Base-by-base conservation (phyloP, 768 basidiomycete species). In the Suillus tomentosus region DNA sequence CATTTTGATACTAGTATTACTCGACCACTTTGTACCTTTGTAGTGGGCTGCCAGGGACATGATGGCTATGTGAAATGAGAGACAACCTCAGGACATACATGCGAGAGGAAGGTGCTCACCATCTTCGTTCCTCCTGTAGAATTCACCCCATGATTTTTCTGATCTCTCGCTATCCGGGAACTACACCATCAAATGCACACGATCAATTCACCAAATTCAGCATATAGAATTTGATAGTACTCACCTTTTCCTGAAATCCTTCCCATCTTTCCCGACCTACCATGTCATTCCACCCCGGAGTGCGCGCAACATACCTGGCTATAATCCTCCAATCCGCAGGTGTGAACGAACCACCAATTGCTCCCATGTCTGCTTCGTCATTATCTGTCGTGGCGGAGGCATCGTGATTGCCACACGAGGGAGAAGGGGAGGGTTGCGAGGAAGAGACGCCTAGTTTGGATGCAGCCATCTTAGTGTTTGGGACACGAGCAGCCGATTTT, bases 291-390 rank as follows among this genome's bases (percentile, higher is more conserved):
- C 86, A 90, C 58, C 83, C 70, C 3, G 78, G 74, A 60, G 77
- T 78, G 7, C 77, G 79, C 31, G 84, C 83, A 42, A 89, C 82
- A 73, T 88, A 83, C 66, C 81, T 84, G 15, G 88, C 87, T 58
- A 86, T 78, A 55, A 83, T 78, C 65, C 86, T 83, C 62, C 84
- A 74, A 70, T 91, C 90, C n/a, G 86, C 86, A n/a, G 81, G 79
- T 31, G 81, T 85, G 66, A 86, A 87, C 5, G 81, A 66, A 45
- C 72, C 74, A 17, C 87, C 84, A 58, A 70, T 77, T 60, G 69
- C 71, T 13, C 88, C 87, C 87, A 90, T 88, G 24, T 82, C 65
- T 64, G 65, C 66, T 57, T 70, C 73, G 53, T 73, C 74, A 42
- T 68, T 73, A 50, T 75, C 73, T 43, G 72, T 72, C 59, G 71